A percentile compares a stretch with the other conserved stretches of the same genome.
These are phyloP conservation scores for Microcyclospora tardicrescens DNA, from an alignment of 2,329 filamentous ascomycete species.

Conservation along the genomic window DNA sequence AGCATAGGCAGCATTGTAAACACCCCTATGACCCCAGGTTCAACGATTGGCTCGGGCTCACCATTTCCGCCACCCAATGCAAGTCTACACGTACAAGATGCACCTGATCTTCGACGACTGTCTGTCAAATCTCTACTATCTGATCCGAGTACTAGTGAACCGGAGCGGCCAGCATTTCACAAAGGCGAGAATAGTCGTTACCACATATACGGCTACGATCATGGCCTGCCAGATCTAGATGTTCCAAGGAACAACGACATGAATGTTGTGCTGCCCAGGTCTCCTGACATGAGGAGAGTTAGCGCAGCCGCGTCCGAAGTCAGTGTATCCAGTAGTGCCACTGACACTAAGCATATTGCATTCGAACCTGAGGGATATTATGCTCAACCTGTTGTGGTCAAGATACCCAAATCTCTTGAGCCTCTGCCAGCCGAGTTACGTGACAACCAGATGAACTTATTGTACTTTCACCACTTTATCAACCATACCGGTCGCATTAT, in stretches of 20 bases:
- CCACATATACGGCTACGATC: constrained; percentile 55
- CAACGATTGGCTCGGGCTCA: constrained; percentile 17
- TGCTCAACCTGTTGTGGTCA: constrained; percentile 52
- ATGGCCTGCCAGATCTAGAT: constrained; percentile 57
- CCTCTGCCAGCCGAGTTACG: constrained; percentile 44
- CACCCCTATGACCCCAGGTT: constrained; percentile 33
- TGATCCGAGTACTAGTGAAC: constrained; percentile 23
- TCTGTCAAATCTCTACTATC: constrained; percentile 55
- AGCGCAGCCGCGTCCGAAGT: constrained; percentile 19
- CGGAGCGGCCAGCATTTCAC: constrained; percentile 1
- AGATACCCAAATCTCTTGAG: constrained; percentile 44
- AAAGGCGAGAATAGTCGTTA: constrained; percentile 9
- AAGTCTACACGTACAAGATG: constrained; percentile 17
- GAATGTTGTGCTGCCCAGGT: constrained; percentile 41
- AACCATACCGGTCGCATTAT: constrained; percentile 64
- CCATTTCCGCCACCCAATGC: constrained; percentile 11
- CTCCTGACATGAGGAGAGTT: constrained; percentile 19
- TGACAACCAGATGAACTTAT: constrained; percentile 67
- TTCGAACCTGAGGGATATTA: constrained; percentile 56
- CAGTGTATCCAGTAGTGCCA: constrained; percentile 15
- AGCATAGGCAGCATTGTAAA: constrained; percentile 28
- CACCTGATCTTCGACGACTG: constrained; percentile 39
- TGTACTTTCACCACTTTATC: constrained; percentile 62
- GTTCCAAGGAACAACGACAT: constrained; percentile 58
- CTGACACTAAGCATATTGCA: constrained; percentile 29